phyloP scores from a whole-genome alignment of 441 rosid genomes.

The Brassica balearica region DNA sequence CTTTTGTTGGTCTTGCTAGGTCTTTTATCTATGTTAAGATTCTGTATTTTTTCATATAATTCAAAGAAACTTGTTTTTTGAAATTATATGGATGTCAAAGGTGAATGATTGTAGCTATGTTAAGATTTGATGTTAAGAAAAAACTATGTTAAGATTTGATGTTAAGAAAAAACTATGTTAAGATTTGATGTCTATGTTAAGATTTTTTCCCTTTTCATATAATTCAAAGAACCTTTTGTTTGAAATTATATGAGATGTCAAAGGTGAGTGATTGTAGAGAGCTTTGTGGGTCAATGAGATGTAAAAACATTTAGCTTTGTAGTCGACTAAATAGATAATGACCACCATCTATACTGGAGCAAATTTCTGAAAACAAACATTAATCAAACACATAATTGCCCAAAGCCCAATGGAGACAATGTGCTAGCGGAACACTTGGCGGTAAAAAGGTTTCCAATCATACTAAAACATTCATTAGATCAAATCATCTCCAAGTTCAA shows the following conservation, averaged over 20 bases:
- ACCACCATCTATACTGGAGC: neutral
- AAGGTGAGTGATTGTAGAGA: no score
- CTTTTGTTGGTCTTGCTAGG: neutral
- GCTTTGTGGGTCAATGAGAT: neutral
- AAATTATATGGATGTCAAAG: neutral
- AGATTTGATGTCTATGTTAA: no score
- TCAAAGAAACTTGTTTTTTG: neutral
- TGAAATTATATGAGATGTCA: no score
- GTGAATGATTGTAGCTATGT: neutral
- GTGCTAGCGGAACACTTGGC: neutral
- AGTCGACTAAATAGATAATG: neutral
- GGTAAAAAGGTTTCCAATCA: neutral
- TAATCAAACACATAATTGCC: neutral
- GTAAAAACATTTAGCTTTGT: neutral
- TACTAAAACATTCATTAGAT: neutral
- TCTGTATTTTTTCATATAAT: neutral
- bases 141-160: no score
- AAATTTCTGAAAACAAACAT: neutral
- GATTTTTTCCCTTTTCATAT: no score
- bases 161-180: no score
- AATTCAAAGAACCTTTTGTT: no score
- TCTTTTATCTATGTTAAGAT: neutral
- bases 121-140: no score
- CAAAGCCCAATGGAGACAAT: neutral
- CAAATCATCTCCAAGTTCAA: neutral